Conservation (phyloP, 1,284 basidiomycete genomes). For the Acaromyces ingoldii region DNA sequence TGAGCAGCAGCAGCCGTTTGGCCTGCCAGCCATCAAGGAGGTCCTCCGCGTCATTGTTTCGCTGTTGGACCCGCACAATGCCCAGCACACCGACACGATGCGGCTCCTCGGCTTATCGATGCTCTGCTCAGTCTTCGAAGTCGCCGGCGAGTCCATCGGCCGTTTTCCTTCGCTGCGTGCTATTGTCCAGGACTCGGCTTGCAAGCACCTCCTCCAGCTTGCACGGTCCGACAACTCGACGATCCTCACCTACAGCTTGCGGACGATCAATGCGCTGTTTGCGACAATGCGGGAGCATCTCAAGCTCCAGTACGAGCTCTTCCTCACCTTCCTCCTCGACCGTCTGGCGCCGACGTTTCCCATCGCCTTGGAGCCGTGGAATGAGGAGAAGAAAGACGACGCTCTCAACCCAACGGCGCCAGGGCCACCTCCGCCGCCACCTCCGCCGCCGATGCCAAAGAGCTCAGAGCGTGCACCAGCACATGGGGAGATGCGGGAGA, state of each 20-base stretch:
- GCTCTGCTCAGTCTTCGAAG: constrained; percentile 83
- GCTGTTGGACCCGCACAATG: constrained; percentile 87
- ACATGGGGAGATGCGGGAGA: constrained; percentile 73
- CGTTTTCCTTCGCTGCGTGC: constrained; percentile 64
- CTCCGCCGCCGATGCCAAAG: constrained; percentile 57
- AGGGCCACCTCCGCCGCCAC: constrained; percentile 57
- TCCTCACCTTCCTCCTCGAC: constrained; percentile 87
- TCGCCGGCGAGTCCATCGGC: constrained; percentile 67
- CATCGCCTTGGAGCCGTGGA: constrained; percentile 47
- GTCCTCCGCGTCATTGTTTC: constrained; percentile 90
- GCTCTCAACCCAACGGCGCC: constrained; percentile 3
- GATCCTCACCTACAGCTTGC: constrained; percentile 73
- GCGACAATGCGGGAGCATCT: constrained; percentile 79
- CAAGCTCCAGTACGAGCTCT: constrained; percentile 95
- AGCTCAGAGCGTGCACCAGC: constrained; percentile 59
- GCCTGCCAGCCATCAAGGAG: constrained; percentile 86
- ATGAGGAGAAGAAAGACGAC: constrained; percentile 18
- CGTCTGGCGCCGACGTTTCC: constrained; percentile 60
- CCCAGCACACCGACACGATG: constrained; percentile 93
- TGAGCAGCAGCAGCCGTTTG: constrained; percentile 59
- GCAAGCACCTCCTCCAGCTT: constrained; percentile 80
- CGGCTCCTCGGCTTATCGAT: constrained; percentile 82
- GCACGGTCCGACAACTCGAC: constrained; percentile 68
- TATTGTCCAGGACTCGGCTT: constrained; percentile 79
- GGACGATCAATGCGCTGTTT: constrained; percentile 81